Conservation (phyloP, 352 stramenopile species). For the Pythium sukuiense region DNA sequence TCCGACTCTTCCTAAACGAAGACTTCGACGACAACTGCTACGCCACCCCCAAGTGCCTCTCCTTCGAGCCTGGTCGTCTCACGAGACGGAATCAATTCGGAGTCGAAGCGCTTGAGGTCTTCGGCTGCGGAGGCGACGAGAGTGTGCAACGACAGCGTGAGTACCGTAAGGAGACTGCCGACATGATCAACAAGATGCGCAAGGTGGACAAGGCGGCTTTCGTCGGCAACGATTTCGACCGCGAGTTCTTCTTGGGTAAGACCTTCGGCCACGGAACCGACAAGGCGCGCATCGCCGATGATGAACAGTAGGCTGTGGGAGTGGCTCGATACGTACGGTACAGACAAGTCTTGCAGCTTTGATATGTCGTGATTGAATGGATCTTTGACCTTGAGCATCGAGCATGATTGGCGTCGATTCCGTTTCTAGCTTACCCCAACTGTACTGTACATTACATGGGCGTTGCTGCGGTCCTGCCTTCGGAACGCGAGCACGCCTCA, state of each 20-base stretch:
- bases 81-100: constrained; percentile 58
- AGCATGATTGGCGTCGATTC: constrained; percentile 2
- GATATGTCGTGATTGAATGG: background rate
- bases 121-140: constrained; percentile 72
- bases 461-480: background rate
- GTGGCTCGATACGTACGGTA: background rate
- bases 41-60: constrained; percentile 67
- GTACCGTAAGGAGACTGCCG: constrained; percentile 74
- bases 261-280: constrained; percentile 77
- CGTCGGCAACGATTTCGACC: constrained; percentile 80
- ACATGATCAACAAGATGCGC: constrained; percentile 77
- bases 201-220: constrained; percentile 90
- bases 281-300: constrained; percentile 61
- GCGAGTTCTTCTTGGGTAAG: constrained; percentile 77
- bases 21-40: constrained; percentile 86
- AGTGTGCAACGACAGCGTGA: constrained; percentile 50
- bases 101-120: constrained; percentile 75
- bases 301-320: constrained; percentile 43
- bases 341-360: background rate
- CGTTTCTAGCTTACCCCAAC: background rate
- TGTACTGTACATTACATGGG: constrained; percentile 11
- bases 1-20: constrained; percentile 80
- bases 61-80: constrained; percentile 68
- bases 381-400: background rate
- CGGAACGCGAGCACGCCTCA: background rate